Evolutionary conservation across 768 basidiomycete genomes (phyloP), one percentile per base, ranked within the genome.

Genomic region (Phaeolepiota aurea): DNA sequence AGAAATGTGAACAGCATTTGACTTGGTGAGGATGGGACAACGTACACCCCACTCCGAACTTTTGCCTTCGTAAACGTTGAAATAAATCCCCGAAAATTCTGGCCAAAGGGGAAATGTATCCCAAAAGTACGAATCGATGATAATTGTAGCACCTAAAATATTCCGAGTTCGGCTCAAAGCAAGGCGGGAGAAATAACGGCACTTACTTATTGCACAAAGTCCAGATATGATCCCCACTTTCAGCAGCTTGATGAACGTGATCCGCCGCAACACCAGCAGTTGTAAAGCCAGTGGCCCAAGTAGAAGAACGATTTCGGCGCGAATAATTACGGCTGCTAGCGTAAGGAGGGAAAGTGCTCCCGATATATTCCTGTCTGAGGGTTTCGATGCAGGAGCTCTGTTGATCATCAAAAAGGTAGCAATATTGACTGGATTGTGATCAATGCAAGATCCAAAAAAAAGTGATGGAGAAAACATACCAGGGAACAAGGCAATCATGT

Each of bases 11-110:
- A 20, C 37, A 56, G 13, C 16, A 11, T n/a, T n/a, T n/a, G n/a
- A n/a, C n/a, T n/a, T n/a, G n/a, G n/a, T n/a, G n/a, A n/a, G n/a
- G n/a, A n/a, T n/a, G 10, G 22, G 44, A 16, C 32, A 15, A 71
- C 86, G 48, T 57, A 94, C 89, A 47, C 96, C 96, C 96, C 96
- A 99, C 14, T 92, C 79, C 0, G 80, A 63, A 19, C 85, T 82
- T 57, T 94, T 91, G 11, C 92, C 91, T 54, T 89, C 60, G 3
- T 82, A 63, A 18, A 97, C 76, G 54, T 98, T 99, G 66, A 89
- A 99, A 47, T 79, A 79, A 9, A 93, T 47, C 0, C 77, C 72
- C 1, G 76, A 68, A 12, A 87, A 64, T 55, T 98, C 96, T 0
- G 96, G 93, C 93, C 92, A 97, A 0, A 93, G 54, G 3, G 76